Evolutionary conservation across 306 rosid species (phyloP), one percentile per base, ranked within the genome.

Genomic region (Quercus agrifolia): DNA sequence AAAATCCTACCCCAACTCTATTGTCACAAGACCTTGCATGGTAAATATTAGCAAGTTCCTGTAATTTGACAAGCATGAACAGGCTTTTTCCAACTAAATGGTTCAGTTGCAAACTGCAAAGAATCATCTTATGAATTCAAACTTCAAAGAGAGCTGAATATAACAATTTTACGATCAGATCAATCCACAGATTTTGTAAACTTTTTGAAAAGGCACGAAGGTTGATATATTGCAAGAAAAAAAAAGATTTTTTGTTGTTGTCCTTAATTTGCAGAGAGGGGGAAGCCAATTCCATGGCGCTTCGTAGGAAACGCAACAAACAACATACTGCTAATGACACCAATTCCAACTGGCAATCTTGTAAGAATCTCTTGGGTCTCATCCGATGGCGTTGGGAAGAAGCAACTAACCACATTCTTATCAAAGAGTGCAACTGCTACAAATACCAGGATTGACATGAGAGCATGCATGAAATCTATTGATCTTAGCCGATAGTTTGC

Each of bases 271-370:
- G 84, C n/a, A 27, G 91, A 83, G 56, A 88, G 86, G 41, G 91
- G 88, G 79, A 92, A 92, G 74, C 97, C 98, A 83, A 94, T 88
- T 55, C 96, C 98, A 78, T 92, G 96, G 56, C 98, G 88, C 23
- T 75, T 64, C 15, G 89, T 73, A 20, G 98, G 98, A 56, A 91
- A 91, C 8, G 67, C 70, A 83, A 92, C 78, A 70, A 92, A 89
- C 59, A 92, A 79, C 77, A 87, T 77, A 77, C 97, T 82, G 51
- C 92, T 80, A 2, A 88, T 70, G 17, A 88, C 85, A 18, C 94
- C 96, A 35, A 89, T 82, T 5, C 88, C 97, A 31, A 92, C 89
- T 2, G 97, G 98, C 75, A 92, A 59, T n/a, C 74, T 77, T 30
- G 89, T 87, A 62, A 92, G 79, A 64, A 94, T 69, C 79, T 92